Percentiles rank a stretch among this genome's conserved stretches.
These are phyloP conservation scores for Metarhizium album DNA, from an alignment of 2,329 filamentous ascomycete genomes.

Conservation along the genomic window DNA sequence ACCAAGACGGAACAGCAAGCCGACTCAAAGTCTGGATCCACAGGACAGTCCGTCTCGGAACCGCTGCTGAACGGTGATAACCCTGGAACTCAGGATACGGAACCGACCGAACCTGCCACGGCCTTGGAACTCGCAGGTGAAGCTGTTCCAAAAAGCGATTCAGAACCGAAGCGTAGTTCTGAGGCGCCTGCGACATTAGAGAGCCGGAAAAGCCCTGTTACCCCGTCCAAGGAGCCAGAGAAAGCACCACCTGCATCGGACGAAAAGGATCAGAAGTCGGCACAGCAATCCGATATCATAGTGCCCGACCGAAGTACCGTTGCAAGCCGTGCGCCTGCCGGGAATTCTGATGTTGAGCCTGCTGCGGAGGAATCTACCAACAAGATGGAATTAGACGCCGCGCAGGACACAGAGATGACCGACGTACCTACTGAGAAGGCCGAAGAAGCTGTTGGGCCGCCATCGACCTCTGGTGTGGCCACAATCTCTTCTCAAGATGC, in stretches of 20 bases:
- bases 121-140: background rate
- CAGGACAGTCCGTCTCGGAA: too few relatives aligned
- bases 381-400: background rate
- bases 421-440: conserved; percentile 13
- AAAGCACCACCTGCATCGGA: background rate
- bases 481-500: conserved; percentile 8
- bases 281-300: background rate
- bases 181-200: background rate
- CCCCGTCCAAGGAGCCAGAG: background rate
- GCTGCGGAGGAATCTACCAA: background rate
- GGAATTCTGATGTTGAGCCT: background rate
- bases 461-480: conserved; percentile 7
- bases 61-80: conserved; percentile 10
- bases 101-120: conserved; percentile 5
- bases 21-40: background rate
- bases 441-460: conserved; percentile 11
- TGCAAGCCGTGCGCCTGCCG: background rate
- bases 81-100: background rate
- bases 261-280: background rate
- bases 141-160: background rate
- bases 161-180: background rate
- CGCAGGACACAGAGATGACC: conserved; percentile 16
- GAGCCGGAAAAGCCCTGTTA: background rate
- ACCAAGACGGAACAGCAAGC: background rate
- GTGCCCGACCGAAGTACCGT: background rate